Percentiles rank a stretch among this genome's conserved stretches.
Conservation (phyloP, 768 basidiomycete genomes). For the Russula earlei region DNA sequence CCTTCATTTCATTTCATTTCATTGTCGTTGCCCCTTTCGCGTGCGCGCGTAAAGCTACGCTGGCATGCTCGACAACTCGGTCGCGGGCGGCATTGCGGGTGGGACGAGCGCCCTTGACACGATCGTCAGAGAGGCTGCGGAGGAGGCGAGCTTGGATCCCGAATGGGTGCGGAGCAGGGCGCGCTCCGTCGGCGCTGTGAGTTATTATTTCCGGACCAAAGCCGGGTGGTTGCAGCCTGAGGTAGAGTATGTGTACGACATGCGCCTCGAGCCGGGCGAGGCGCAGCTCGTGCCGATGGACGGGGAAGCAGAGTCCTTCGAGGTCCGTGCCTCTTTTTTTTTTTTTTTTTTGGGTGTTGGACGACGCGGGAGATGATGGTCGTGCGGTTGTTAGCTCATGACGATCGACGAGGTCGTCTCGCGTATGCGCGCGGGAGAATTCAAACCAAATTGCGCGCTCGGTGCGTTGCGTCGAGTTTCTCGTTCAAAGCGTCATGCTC, state of each 20-base stretch:
- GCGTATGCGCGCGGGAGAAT: slow-evolving; percentile 58
- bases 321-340: slow-evolving; percentile 38
- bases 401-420: slow-evolving; percentile 49
- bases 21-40: no score
- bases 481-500: neutral
- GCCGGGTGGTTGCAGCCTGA: slow-evolving; percentile 83
- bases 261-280: slow-evolving; percentile 49
- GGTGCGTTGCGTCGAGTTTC: slow-evolving; percentile 40
- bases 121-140: slow-evolving; percentile 84
- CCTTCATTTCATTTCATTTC: no score
- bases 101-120: slow-evolving; percentile 65
- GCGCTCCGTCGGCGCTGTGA: slow-evolving; percentile 56
- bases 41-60: slow-evolving; percentile 49
- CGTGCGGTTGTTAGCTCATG: slow-evolving; percentile 51
- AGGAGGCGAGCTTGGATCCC: slow-evolving; percentile 79
- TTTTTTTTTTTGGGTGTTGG: neutral
- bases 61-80: slow-evolving; percentile 79
- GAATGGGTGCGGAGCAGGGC: slow-evolving; percentile 51
- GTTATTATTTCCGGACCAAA: slow-evolving; percentile 67
- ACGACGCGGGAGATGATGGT: neutral
- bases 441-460: slow-evolving; percentile 90
- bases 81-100: slow-evolving; percentile 85
- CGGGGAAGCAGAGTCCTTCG: slow-evolving; percentile 91
- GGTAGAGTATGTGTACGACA: slow-evolving; percentile 82
- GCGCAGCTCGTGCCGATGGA: slow-evolving; percentile 70